Conservation (phyloP, 352 stramenopile species). For the Peronospora farinosa region DNA sequence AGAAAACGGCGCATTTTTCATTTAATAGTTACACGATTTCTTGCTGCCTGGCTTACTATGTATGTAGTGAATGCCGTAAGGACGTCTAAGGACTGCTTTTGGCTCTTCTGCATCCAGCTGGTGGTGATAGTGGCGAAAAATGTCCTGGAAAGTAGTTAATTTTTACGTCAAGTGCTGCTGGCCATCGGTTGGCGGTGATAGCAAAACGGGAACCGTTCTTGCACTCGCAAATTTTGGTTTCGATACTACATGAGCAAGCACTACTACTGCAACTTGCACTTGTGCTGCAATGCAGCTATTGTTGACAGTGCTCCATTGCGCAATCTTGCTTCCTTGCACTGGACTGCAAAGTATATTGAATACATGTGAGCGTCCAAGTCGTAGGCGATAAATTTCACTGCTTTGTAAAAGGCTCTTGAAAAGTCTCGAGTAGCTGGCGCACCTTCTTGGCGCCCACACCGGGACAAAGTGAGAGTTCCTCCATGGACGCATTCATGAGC, state of each 20-base stretch:
- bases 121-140: neutral
- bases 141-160: slow-evolving; percentile 14
- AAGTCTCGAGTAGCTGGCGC: slow-evolving; percentile 87
- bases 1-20: slow-evolving; percentile 27
- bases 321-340: neutral
- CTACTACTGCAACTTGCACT: neutral
- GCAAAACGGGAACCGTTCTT: neutral
- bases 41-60: slow-evolving; percentile 7
- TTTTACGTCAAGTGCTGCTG: slow-evolving; percentile 14
- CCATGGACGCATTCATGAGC: slow-evolving; percentile 87
- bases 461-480: slow-evolving; percentile 91
- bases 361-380: neutral
- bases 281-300: slow-evolving; percentile 12
- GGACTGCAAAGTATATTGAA: neutral
- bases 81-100: slow-evolving; percentile 22
- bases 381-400: slow-evolving; percentile 21
- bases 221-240: slow-evolving; percentile 11
- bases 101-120: slow-evolving; percentile 1
- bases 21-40: slow-evolving; percentile 18
- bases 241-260: slow-evolving; percentile 10
- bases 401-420: slow-evolving; percentile 90
- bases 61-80: slow-evolving; percentile 35
- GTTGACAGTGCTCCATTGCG: slow-evolving; percentile 19
- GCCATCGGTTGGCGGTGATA: slow-evolving; percentile 3
- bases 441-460: slow-evolving; percentile 95